phyloP scores from a whole-genome alignment of 2,329 filamentous ascomycete genomes.

The Pseudopyricularia cyperi region DNA sequence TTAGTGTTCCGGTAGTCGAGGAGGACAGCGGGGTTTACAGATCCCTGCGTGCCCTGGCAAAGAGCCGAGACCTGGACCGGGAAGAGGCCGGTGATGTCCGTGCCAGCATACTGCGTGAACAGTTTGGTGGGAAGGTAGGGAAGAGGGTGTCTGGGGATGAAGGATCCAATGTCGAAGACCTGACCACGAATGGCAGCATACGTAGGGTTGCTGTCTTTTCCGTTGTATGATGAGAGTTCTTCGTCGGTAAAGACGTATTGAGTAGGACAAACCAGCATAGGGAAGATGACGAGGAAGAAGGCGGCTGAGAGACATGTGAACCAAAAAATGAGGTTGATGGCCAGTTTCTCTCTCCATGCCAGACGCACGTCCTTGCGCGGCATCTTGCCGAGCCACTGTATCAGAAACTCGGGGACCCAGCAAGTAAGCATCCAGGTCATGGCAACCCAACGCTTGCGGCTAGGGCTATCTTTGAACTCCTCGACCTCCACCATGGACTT shows the following conservation, averaged over 20 bases:
- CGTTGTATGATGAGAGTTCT: slow-evolving; percentile 64
- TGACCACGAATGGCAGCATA: slow-evolving; percentile 78
- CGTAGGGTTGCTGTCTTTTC: slow-evolving; percentile 48
- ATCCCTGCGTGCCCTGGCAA: slow-evolving; percentile 63
- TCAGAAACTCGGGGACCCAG: slow-evolving; percentile 73
- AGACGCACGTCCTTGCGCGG: slow-evolving; percentile 80
- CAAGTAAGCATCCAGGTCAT: slow-evolving; percentile 75
- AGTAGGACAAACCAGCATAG: slow-evolving; percentile 75
- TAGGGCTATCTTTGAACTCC: slow-evolving; percentile 61
- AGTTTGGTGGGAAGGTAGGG: slow-evolving; percentile 44
- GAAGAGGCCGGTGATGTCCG: slow-evolving; percentile 80
- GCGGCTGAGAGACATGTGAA: slow-evolving; percentile 60
- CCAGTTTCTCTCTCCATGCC: slow-evolving; percentile 94
- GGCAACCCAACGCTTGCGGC: slow-evolving; percentile 83
- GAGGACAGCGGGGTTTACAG: slow-evolving; percentile 56
- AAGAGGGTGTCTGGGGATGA: slow-evolving; percentile 69
- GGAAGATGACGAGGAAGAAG: slow-evolving; percentile 79
- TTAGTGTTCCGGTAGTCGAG: slow-evolving; percentile 76
- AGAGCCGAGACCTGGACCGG: slow-evolving; percentile 89
- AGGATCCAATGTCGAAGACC: slow-evolving; percentile 71
- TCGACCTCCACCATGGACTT: slow-evolving; percentile 86
- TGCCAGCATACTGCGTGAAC: slow-evolving; percentile 70
- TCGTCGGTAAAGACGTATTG: slow-evolving; percentile 74
- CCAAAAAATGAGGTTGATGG: slow-evolving; percentile 98
- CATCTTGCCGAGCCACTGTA: slow-evolving; percentile 70